These are phyloP conservation scores for Hyphodiscus sp. DNA, from an alignment of 2,329 filamentous ascomycete species.

Conservation along the genomic window DNA sequence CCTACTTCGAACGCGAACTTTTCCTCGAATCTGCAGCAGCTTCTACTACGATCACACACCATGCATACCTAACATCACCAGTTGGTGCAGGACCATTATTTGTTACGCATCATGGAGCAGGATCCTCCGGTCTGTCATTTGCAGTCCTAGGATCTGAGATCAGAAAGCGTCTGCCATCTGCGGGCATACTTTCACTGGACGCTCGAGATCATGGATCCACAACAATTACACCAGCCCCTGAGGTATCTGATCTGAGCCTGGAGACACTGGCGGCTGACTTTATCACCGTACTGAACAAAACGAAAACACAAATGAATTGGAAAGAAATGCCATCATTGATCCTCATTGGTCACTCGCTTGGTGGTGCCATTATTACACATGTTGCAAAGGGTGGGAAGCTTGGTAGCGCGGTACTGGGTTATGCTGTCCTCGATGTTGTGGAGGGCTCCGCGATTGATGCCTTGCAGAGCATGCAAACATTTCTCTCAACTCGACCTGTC, in stretches of 20 bases:
- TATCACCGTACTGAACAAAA: slow-evolving; percentile 59
- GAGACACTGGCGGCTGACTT: slow-evolving; percentile 69
- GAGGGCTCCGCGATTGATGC: slow-evolving; percentile 95
- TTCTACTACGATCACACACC: slow-evolving; percentile 53
- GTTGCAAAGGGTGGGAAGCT: slow-evolving; percentile 63
- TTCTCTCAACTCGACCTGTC: slow-evolving; percentile 73
- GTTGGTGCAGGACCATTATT: slow-evolving; percentile 69
- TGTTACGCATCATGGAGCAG: slow-evolving; percentile 90
- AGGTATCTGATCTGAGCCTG: slow-evolving; percentile 61
- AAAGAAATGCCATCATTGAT: slow-evolving; percentile 64
- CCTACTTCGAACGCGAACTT: slow-evolving; percentile 85
- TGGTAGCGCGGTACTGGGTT: slow-evolving; percentile 67
- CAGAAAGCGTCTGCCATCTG: slow-evolving; percentile 66
- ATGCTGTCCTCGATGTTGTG: slow-evolving; percentile 88
- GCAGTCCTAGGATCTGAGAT: slow-evolving; percentile 74
- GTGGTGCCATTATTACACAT: slow-evolving; percentile 84
- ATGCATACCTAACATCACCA: slow-evolving; percentile 84
- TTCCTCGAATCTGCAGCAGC: slow-evolving; percentile 51
- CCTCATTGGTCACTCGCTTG: slow-evolving; percentile 86
- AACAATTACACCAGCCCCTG: slow-evolving; percentile 33
- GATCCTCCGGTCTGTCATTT: slow-evolving; percentile 89
- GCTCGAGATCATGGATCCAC: slow-evolving; percentile 81
- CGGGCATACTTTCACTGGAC: slow-evolving; percentile 80
- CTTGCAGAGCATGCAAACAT: slow-evolving; percentile 87
- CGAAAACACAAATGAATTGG: slow-evolving; percentile 67